A percentile compares a stretch with the other conserved stretches of the same genome.
phyloP scores from a whole-genome alignment of 768 basidiomycete genomes.

The Boletus eberwhitei region DNA sequence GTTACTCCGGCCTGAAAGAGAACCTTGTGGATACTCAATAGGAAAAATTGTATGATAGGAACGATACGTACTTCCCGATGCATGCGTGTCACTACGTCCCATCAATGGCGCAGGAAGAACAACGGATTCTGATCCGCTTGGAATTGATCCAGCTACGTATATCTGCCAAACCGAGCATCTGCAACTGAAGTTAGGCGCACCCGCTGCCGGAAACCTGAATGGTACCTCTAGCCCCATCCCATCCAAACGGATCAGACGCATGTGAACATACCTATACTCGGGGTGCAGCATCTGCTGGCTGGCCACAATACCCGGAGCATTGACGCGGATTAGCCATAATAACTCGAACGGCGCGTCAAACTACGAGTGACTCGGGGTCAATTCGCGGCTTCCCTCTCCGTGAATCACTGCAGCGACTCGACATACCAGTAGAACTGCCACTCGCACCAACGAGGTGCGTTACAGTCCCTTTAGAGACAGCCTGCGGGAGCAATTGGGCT shows the following conservation, averaged over 20 bases:
- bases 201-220: background rate
- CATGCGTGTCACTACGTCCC: background rate
- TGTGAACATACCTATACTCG: background rate
- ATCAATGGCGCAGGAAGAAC: background rate
- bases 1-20: constrained; percentile 10
- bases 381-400: too few relatives aligned
- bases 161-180: background rate
- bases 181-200: background rate
- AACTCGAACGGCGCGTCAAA: background rate
- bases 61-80: too few relatives aligned
- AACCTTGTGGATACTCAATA: background rate
- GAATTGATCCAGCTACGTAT: background rate
- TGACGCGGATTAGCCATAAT: background rate
- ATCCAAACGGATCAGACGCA: background rate
- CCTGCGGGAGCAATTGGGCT: too few relatives aligned
- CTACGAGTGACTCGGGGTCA: background rate
- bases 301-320: background rate
- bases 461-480: background rate
- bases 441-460: background rate
- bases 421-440: background rate
- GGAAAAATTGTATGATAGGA: background rate
- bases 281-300: background rate
- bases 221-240: background rate
- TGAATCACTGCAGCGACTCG: background rate
- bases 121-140: background rate